Evolutionary conservation across 176 grass and related monocot genomes (phyloP).

Genomic region (Canna indica): DNA sequence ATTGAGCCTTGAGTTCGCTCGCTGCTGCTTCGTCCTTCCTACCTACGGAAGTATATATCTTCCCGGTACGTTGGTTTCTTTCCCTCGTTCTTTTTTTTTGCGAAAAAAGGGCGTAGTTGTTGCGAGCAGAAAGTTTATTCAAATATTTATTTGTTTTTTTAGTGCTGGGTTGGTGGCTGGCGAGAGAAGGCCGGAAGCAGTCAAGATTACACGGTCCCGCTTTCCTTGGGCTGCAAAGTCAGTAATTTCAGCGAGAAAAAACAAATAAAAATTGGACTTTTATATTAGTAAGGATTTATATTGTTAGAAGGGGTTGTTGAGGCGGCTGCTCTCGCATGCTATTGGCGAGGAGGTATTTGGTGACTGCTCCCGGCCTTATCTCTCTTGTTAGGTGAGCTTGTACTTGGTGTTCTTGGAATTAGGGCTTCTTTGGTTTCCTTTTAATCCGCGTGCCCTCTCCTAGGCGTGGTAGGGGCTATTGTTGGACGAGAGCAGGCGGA

Average conservation of each 20-base stretch:
- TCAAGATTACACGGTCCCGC: not conserved
- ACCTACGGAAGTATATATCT: not conserved
- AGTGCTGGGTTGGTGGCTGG: not conserved
- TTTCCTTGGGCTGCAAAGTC: not conserved
- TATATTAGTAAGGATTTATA: not conserved
- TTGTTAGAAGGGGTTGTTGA: not conserved
- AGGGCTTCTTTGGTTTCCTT: not conserved
- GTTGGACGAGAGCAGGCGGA: constrained; percentile 10
- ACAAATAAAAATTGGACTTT: not conserved
- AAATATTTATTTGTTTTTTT: not conserved
- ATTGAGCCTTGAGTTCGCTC: no score
- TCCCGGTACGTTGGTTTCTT: not conserved
- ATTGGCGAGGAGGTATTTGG: not conserved
- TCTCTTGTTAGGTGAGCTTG: not conserved
- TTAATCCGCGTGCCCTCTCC: not conserved
- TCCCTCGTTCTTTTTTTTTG: no score
- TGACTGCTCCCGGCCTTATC: not conserved
- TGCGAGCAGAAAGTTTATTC: not conserved
- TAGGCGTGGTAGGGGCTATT: not conserved
- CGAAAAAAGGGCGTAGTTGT: not conserved
- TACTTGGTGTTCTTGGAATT: not conserved
- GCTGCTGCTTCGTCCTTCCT: no score
- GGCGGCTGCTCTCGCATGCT: not conserved
- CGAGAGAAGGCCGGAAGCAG: not conserved
- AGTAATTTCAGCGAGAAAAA: not conserved